These are phyloP conservation scores for Aechmea fasciata DNA, from an alignment of 176 grass and related monocot species.

Conservation along the genomic window DNA sequence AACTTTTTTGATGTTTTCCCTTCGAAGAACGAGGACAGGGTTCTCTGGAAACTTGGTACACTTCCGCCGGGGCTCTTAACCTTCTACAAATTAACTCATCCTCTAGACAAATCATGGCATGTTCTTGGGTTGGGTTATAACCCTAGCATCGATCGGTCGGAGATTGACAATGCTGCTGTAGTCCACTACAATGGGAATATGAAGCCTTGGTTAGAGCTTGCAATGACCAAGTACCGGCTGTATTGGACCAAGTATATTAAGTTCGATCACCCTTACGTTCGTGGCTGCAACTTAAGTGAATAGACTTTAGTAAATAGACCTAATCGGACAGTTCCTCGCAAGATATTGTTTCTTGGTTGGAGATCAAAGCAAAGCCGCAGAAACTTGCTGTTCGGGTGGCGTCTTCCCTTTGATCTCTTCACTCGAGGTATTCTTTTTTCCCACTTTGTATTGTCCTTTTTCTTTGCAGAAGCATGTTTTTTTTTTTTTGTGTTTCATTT, in stretches of 20 bases:
- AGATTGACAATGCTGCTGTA: constrained; percentile 87
- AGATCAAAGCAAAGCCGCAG: not conserved
- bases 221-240: constrained; percentile 83
- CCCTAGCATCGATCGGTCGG: constrained; percentile 79
- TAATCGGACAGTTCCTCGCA: not conserved
- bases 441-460: not conserved
- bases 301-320: constrained; percentile 21
- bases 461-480: not conserved
- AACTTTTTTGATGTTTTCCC: constrained; percentile 15
- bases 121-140: constrained; percentile 95
- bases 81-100: constrained; percentile 97
- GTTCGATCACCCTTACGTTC: constrained; percentile 85
- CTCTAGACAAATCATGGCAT: constrained; percentile 98
- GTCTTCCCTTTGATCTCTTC: not conserved
- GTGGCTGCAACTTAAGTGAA: constrained; percentile 74
- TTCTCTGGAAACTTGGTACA: constrained; percentile 97
- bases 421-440: not conserved
- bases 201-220: constrained; percentile 99
- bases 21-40: constrained; percentile 82
- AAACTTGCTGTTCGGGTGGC: not conserved
- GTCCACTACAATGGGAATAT: constrained; percentile 96
- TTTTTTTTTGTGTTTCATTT: constrained; percentile 1
- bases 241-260: constrained; percentile 99
- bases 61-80: constrained; percentile 86
- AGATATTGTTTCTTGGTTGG: constrained; percentile 6